Base-by-base conservation (phyloP, 2,329 filamentous ascomycete species). In the Madurella mycetomatis region DNA sequence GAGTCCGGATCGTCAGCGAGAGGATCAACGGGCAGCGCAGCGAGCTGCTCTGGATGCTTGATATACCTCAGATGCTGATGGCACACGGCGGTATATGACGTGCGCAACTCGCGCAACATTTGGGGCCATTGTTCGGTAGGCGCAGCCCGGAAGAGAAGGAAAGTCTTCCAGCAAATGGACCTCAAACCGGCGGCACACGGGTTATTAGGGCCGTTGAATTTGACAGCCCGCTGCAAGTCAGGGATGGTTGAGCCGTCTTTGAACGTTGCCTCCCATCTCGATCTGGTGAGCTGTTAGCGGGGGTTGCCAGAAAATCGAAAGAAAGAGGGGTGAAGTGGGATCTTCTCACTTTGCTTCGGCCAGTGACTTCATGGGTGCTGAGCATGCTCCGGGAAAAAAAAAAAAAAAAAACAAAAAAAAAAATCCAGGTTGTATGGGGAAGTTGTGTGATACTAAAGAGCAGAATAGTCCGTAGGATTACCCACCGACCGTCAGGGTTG, bases 121-220 rank as follows among this genome's bases (percentile, higher is more conserved):
- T 80, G 78, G 34, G 79, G 75, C 91, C 92, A 96, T 73, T 81
- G 79, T 41, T 79, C 74, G 31, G 78, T 76, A 50, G 87, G 78
- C 9, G 85, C 73, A 49, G 81, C 80, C 60, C 86, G 83, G 67
- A 91, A 92, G 31, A 96, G 76, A 44, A 96, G 76, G 69, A 96
- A 95, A 39, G 83, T 82, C 83, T 96, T 96, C 92, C 92, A 97
- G 71, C 88, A 95, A 39, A 95, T 80, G 2, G 92, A 96, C 53
- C 92, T 84, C 60, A 91, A 82, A 13, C 90, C 90, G 45, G 84
- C 76, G 50, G 84, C 73, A 67, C 87, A 90, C 47, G 86, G 83
- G 64, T 80, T 87, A 11, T 70, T 70, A 15, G 79, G 69, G 16
- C 80, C 80, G 63, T 84, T 79, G 59, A 79, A 73, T 68, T 79